Base-by-base conservation (phyloP, 2,329 filamentous ascomycete genomes). In the Phyllosticta citrichinensis region DNA sequence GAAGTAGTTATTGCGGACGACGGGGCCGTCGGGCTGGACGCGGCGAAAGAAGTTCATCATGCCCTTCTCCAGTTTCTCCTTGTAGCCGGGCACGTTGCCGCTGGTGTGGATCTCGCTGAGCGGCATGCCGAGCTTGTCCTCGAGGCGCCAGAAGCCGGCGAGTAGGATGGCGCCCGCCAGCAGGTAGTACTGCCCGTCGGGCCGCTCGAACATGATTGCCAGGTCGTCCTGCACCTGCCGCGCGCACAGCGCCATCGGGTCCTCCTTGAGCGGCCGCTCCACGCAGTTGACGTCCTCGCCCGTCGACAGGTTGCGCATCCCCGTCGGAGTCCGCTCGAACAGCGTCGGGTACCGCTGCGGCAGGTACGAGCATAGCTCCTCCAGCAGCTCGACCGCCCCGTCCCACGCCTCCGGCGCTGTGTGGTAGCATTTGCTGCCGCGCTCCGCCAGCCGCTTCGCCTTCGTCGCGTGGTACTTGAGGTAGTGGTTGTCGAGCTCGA, bases 31-130 rank as follows among this genome's bases (percentile, higher is more conserved):
- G 1, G 87, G 87, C 68, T 82, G 80, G 0, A 94, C 72, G 0
- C 90, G 77, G 0, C 83, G 79, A 76, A 95, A 94, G 76, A 95
- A 91, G 70, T 87, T 90, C 76, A 81, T 81, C 88, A 92, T 93
- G 12, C 88, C 87, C 63, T 84, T 86, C 69, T 91, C 85, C 11
- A 93, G 77, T 69, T 89, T 90, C 66, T 83, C 77, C 62, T 80
- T 80, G 76, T 81, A 92, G 55, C 86, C 84, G 0, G 89, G 88
- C 0, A 96, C 91, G 64, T 88, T 80, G 54, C 87, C 90, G 0
- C 82, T 85, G 0, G 86, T 90, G 74, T 95, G 90, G 66, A 96
- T 92, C 61, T 92, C 85, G 0, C 84, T 85, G 6, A 95, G 76
- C 1, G 81, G 79, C 89, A 94, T 92, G 24, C 87, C 87, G 68